phyloP scores from a whole-genome alignment of 345 rosid species.

The Raphanus sativus region DNA sequence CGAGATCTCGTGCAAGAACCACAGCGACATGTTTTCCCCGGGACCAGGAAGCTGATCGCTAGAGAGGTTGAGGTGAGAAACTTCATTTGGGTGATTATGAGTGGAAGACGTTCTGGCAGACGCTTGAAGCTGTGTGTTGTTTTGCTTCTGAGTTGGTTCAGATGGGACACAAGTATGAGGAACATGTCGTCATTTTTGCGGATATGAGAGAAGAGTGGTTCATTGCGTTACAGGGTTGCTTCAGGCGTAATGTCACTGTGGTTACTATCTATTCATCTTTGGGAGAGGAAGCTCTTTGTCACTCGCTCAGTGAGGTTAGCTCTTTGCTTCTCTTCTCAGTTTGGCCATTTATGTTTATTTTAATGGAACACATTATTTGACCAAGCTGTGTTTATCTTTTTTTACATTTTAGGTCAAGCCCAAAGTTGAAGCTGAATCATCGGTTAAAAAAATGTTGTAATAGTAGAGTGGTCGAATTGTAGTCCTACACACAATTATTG shows the following conservation, averaged over 20 bases:
- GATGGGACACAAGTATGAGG: slow-evolving; percentile 69
- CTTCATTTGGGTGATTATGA: slow-evolving; percentile 92
- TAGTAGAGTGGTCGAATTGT: slow-evolving; percentile 69
- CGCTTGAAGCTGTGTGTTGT: slow-evolving; percentile 59
- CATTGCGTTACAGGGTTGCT: slow-evolving; percentile 84
- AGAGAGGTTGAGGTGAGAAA: slow-evolving; percentile 81
- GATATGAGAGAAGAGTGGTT: slow-evolving; percentile 98
- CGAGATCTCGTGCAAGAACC: too few species aligned
- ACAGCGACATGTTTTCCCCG: too few species aligned
- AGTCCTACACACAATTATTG: slow-evolving; percentile 57
- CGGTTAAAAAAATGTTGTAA: slow-evolving; percentile 45
- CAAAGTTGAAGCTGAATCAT: slow-evolving; percentile 25
- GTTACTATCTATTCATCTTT: slow-evolving; percentile 92
- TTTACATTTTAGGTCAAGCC: neutral
- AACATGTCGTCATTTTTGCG: slow-evolving; percentile 90
- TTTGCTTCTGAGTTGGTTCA: slow-evolving; percentile 84
- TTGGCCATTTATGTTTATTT: neutral
- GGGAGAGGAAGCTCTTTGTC: slow-evolving; percentile 95
- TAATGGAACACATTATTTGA: slow-evolving; percentile 9
- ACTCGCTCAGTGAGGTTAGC: slow-evolving; percentile 90
- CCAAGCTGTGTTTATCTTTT: slow-evolving; percentile 5
- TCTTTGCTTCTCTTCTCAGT: too few species aligned
- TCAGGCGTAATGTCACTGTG: slow-evolving; percentile 80
- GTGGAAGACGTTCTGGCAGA: slow-evolving; percentile 68
- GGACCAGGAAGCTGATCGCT: slow-evolving; percentile 68